Base-by-base conservation (phyloP, 352 stramenopile species). In the Globisporangium barbulae region DNA sequence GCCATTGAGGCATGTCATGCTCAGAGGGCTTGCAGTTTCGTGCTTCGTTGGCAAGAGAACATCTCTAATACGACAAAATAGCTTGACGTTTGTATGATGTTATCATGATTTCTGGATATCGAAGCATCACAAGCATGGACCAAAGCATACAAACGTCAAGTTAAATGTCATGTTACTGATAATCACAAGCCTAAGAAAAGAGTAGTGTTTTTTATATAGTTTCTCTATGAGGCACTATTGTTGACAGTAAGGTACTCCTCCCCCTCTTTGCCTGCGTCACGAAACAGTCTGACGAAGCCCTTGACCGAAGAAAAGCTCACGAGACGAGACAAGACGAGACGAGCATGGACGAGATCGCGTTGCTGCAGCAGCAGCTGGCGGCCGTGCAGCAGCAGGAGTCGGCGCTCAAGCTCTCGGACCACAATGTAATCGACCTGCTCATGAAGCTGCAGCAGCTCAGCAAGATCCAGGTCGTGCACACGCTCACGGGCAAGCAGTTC, bases 271-370 rank as follows among this genome's bases (percentile, higher is more conserved):
- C 10, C 44, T 50, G 19, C 44, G 7, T 47, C 21, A 52, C 47
- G 25, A 35, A 35, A 53, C 21, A 53, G 47, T 35, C 47, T 10
- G 13, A 42, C 44, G n/a, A n/a, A 15, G 17, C 25, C 25, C 25
- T 28, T 2, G 17, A 8, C 5, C 10, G 30, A 41, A 28, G 19
- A 44, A 42, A 28, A 22, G 22, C 33, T 39, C 30, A 42, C 17
- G 30, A 19, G 19, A 42, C 17, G 28, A 17, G 13, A 21, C 22
- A 8, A 17, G 10, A 19, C 9, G 37, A 17, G 37, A 7, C n/a
- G n/a, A 44, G 13, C 21, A 94, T 94, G 85, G 83, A 94, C 72
- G 85, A 93, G 74, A 91, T 94, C 72, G 79, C 79, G 61, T 68
- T 88, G 67, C 70, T 93, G 53, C 86, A 94, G 73, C 75, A 81